Evolutionary conservation across 164 flowering plant species (phyloP).

Genomic region (Echeveria elegans): DNA sequence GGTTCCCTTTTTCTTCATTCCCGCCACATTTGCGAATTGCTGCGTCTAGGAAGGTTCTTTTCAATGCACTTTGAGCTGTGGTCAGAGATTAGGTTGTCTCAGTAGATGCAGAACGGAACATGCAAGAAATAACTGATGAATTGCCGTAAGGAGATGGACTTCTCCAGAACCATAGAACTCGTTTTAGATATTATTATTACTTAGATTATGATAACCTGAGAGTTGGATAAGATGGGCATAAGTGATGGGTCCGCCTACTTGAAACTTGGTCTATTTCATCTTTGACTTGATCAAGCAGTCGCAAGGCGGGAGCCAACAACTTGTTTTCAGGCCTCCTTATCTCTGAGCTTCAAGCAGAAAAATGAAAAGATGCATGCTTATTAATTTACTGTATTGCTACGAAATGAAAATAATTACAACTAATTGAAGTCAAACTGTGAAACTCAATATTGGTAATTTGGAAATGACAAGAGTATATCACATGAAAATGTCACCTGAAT

Average conservation of each 20-base stretch:
- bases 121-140: background rate
- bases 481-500: slow-evolving; percentile 50
- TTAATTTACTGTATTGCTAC: slow-evolving; percentile 5
- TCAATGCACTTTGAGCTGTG: slow-evolving; percentile 74
- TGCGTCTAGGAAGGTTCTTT: slow-evolving; percentile 66
- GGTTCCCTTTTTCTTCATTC: slow-evolving; percentile 76
- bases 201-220: slow-evolving; percentile 48
- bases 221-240: slow-evolving; percentile 80
- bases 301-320: slow-evolving; percentile 69
- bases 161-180: too few species aligned
- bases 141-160: too few species aligned
- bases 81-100: slow-evolving; percentile 9
- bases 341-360: slow-evolving; percentile 73
- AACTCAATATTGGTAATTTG: background rate
- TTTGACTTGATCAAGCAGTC: slow-evolving; percentile 63
- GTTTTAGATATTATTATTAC: too few species aligned
- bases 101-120: background rate
- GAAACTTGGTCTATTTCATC: too few species aligned
- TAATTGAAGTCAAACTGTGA: background rate
- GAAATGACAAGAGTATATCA: background rate
- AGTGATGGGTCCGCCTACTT: slow-evolving; percentile 91
- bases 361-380: background rate
- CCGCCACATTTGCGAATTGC: slow-evolving; percentile 94
- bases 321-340: slow-evolving; percentile 87
- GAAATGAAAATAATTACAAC: background rate